Base-by-base conservation (phyloP, 2,329 filamentous ascomycete species). In the Thielaviopsis musarum region DNA sequence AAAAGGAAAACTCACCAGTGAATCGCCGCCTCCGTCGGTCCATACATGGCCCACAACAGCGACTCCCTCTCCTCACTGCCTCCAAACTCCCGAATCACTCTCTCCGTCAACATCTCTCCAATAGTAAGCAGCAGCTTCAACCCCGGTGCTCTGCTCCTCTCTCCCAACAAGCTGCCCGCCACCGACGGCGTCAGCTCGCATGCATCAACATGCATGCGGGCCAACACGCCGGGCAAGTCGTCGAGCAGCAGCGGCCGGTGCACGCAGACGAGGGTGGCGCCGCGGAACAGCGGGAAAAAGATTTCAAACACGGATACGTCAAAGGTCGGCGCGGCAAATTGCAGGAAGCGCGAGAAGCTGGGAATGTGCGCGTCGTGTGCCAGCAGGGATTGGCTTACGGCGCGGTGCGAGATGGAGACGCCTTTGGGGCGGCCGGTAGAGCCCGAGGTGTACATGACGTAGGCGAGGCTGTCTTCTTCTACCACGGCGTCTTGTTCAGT, bases 291-390 rank as follows among this genome's bases (percentile, higher is more conserved):
- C 0, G 91, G 87, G 64, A 95, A 95, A 75, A 95, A 95, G 6
- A 94, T 91, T 68, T 96, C 91, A 68, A 96, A 96, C 5, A 95
- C 85, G 0, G 88, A 95, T 7, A 96, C 91, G 69, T 96, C 91
- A 68, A 96, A 96, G 0, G 90, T 95, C 0, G 91, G 88, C 2
- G 89, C 85, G 4, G 91, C 91, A 69, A 95, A 95, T 68, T 96
- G 91, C 0, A 96, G 77, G 68, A 96, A 95, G 53, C 89, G 80
- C 17, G 75, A 75, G 67, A 95, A 95, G 0, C 58, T 48, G 1
- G 91, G 91, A 49, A 96, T 84, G 65, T 91, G 82, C 54, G 74
- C 76, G 66, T 94, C 78, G 67, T 96, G 91, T 1, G 88, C 88
- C 52, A 95, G 76, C 7, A 96, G 71, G 60, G 87, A 88, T 69